These are phyloP conservation scores for Alectoria sarmentosa DNA, from an alignment of 495 filamentous ascomycete species.

Conservation along the genomic window DNA sequence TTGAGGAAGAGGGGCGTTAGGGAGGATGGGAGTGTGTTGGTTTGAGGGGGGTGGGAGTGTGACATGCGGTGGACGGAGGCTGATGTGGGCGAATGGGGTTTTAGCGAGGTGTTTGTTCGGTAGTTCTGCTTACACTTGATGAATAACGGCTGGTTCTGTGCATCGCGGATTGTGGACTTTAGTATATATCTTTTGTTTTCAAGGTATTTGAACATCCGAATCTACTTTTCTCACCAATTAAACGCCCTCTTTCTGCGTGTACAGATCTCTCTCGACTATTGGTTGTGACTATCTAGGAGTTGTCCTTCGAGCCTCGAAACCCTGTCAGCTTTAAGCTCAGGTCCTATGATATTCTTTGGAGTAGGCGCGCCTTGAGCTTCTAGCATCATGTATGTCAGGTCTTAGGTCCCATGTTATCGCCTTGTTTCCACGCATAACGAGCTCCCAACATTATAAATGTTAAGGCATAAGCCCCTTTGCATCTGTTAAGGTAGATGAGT, in stretches of 20 bases:
- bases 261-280: neutral
- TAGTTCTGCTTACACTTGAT: neutral
- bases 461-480: neutral
- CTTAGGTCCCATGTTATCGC: too few species aligned
- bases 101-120: neutral
- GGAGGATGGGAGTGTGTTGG: neutral
- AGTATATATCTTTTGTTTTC: neutral
- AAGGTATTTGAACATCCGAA: neutral
- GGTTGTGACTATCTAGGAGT: too few species aligned
- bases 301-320: too few species aligned
- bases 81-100: neutral
- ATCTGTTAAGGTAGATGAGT: neutral
- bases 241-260: neutral
- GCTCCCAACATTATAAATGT: neutral
- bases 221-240: neutral
- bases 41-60: neutral
- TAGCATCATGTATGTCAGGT: too few species aligned
- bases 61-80: neutral
- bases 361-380: too few species aligned
- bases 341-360: too few species aligned
- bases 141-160: neutral
- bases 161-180: neutral
- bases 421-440: too few species aligned
- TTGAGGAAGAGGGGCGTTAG: neutral
- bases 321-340: too few species aligned